Conservation (phyloP, 108 stramenopile species). For the Phaeodactylum tricornutum region DNA sequence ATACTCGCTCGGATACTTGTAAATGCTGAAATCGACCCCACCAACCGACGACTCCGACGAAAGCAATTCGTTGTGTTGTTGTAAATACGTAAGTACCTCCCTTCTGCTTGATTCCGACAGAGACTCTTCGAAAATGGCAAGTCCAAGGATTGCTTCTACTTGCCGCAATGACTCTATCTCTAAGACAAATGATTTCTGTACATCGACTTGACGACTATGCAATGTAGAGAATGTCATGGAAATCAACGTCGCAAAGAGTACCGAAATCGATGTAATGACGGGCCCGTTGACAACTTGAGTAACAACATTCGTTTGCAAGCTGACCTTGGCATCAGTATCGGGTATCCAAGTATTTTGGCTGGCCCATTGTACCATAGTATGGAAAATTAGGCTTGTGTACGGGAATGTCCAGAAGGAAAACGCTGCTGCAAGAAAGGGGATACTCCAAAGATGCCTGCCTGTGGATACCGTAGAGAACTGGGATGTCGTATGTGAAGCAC, state of each 20-base stretch:
- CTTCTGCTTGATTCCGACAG: no score
- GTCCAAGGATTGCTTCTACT: no score
- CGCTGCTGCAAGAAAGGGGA: background rate
- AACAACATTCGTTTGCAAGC: slow-evolving; percentile 9
- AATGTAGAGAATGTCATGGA: slow-evolving; percentile 16
- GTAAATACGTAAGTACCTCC: no score
- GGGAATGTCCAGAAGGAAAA: background rate
- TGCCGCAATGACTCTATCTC: slow-evolving; percentile 1
- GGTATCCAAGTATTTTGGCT: slow-evolving; percentile 5
- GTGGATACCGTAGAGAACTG: no score
- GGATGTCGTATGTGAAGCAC: no score
- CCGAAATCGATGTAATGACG: slow-evolving; percentile 15
- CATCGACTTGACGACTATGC: background rate
- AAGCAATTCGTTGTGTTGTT: no score
- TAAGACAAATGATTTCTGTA: background rate
- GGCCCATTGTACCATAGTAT: slow-evolving; percentile 3
- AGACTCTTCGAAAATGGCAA: no score
- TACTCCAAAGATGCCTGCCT: no score
- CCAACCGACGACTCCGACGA: no score
- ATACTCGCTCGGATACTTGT: no score
- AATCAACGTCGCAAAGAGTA: slow-evolving; percentile 31
- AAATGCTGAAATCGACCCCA: no score
- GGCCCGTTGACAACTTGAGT: slow-evolving; percentile 17
- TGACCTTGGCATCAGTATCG: slow-evolving; percentile 1
- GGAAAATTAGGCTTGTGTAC: background rate